Conservation (phyloP, 2,329 filamentous ascomycete genomes). For the Colletotrichum tropicale region DNA sequence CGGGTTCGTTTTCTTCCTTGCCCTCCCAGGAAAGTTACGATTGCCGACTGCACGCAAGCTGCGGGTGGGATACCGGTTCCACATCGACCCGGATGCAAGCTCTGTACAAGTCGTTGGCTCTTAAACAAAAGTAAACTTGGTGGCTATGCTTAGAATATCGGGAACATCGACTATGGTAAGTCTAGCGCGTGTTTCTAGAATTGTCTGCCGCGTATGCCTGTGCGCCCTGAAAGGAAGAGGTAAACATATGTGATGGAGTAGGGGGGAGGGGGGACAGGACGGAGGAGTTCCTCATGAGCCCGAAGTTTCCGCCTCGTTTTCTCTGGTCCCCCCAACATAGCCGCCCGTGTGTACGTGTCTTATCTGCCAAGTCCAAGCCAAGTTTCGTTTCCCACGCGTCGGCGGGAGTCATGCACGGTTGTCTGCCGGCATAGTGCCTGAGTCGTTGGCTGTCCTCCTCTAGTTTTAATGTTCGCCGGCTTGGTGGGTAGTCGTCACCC, state of each 20-base stretch:
- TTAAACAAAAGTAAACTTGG: neutral
- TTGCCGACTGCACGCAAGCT: neutral
- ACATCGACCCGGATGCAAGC: neutral
- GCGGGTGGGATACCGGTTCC: neutral
- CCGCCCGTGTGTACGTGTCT: neutral
- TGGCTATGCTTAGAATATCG: neutral
- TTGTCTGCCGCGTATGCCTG: neutral
- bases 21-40: neutral
- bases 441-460: neutral
- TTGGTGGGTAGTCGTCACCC: neutral
- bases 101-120: neutral
- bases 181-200: neutral
- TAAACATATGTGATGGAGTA: neutral
- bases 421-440: neutral
- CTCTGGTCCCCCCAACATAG: neutral
- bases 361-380: neutral
- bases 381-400: neutral
- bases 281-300: neutral
- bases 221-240: neutral
- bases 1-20: neutral
- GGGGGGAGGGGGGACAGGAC: neutral
- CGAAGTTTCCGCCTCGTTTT: conserved; percentile 1
- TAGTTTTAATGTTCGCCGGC: neutral
- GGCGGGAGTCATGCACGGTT: neutral
- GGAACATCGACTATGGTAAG: neutral